These are phyloP conservation scores for Gossypium sturtianum DNA, from an alignment of 345 rosid species.

Conservation along the genomic window DNA sequence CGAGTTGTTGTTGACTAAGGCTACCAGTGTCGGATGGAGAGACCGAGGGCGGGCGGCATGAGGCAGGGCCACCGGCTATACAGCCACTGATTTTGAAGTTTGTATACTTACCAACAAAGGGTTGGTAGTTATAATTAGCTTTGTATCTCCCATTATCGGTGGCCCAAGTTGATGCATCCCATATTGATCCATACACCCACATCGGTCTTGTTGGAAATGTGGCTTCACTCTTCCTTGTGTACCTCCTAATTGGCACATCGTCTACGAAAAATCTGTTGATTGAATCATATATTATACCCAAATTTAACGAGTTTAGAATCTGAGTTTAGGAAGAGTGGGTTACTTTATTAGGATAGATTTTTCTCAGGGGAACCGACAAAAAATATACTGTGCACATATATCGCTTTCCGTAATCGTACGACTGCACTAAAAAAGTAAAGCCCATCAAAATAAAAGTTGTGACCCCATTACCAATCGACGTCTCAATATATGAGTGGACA, in stretches of 20 bases:
- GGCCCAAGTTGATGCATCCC: slow-evolving; percentile 98
- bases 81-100: slow-evolving; percentile 68
- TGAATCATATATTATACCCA: background rate
- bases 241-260: slow-evolving; percentile 78
- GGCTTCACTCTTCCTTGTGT: slow-evolving; percentile 53
- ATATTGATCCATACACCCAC: slow-evolving; percentile 80
- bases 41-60: slow-evolving; percentile 47
- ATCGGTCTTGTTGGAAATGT: slow-evolving; percentile 73
- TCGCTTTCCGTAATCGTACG: slow-evolving; percentile 3
- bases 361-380: background rate
- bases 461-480: background rate
- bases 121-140: slow-evolving; percentile 72
- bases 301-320: background rate
- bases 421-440: background rate
- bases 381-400: background rate
- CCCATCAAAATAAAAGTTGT: background rate
- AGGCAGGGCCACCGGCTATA: slow-evolving; percentile 21
- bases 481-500: background rate
- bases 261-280: slow-evolving; percentile 72
- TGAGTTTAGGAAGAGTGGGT: background rate
- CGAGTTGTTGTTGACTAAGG: slow-evolving; percentile 53
- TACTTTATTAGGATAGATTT: background rate
- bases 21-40: slow-evolving; percentile 33
- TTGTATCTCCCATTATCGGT: slow-evolving; percentile 80
- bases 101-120: slow-evolving; percentile 59